A percentile compares a stretch with the other conserved stretches of the same genome.
Evolutionary conservation across 139 green algal genomes (phyloP).

Genomic region (Spirogloea muscicola): DNA sequence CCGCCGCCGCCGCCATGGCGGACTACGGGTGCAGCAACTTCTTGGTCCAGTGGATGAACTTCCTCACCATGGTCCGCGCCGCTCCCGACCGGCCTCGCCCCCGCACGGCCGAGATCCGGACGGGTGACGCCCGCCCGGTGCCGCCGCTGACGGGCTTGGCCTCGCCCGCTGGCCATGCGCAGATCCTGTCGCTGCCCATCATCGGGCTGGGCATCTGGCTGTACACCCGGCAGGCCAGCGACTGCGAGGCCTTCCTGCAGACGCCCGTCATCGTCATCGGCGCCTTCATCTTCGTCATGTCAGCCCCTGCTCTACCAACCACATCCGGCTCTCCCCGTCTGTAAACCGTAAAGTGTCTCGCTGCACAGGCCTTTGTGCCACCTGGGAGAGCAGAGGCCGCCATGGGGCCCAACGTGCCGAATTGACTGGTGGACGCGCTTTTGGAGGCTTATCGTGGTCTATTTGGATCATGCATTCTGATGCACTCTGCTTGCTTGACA

Average conservation of each 20-base stretch:
- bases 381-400: neutral
- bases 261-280: conserved; percentile 10
- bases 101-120: too few relatives aligned
- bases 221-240: neutral
- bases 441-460: neutral
- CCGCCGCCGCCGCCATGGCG: too few relatives aligned
- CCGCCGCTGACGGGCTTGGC: too few relatives aligned
- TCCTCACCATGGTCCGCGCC: conserved; percentile 1
- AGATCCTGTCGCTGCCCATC: conserved; percentile 8
- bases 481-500: neutral
- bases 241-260: conserved; percentile 17
- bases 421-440: neutral
- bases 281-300: conserved; percentile 2
- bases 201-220: conserved; percentile 2
- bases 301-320: neutral
- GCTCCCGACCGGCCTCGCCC: neutral
- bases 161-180: neutral
- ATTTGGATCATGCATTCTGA: neutral
- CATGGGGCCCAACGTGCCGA: too few relatives aligned
- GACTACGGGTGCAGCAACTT: conserved; percentile 15
- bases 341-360: neutral
- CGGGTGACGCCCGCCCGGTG: too few relatives aligned
- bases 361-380: neutral
- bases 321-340: too few relatives aligned
- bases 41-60: conserved; percentile 19